phyloP scores from a whole-genome alignment of 257 asterid genomes.

The Solanum pinnatisectum region DNA sequence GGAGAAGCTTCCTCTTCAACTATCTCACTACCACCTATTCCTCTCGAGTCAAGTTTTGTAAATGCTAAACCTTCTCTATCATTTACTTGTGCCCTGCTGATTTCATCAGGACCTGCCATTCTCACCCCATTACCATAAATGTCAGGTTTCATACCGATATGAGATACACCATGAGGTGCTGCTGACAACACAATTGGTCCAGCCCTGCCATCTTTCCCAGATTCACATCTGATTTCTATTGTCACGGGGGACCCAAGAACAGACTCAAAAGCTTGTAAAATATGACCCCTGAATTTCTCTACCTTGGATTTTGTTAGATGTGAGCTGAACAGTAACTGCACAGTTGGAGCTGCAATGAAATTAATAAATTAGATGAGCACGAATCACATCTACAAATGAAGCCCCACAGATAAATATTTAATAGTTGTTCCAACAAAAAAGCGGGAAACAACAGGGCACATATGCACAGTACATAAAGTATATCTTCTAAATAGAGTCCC shows the following conservation, averaged over 20 bases:
- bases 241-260: conserved; percentile 77
- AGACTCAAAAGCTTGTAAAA: conserved; percentile 78
- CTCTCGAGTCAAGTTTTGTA: conserved; percentile 10
- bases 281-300: conserved; percentile 57
- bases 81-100: conserved; percentile 12
- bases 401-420: background rate
- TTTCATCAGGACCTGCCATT: conserved; percentile 15
- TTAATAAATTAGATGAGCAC: background rate
- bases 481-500: background rate
- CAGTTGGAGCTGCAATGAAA: conserved; percentile 73
- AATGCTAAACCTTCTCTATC: conserved; percentile 15
- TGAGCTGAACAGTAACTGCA: conserved; percentile 66
- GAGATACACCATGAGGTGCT: conserved; percentile 29
- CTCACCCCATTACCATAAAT: background rate
- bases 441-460: background rate
- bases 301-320: conserved; percentile 64
- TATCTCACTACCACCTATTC: conserved; percentile 47
- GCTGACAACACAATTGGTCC: conserved; percentile 38
- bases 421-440: background rate
- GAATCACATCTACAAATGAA: background rate
- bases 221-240: conserved; percentile 66
- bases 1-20: conserved; percentile 48
- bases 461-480: background rate
- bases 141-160: background rate
- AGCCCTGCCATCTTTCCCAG: conserved; percentile 28